These are phyloP conservation scores for Tilletiaria anomala DNA, from an alignment of 1,284 basidiomycete genomes.

Conservation along the genomic window DNA sequence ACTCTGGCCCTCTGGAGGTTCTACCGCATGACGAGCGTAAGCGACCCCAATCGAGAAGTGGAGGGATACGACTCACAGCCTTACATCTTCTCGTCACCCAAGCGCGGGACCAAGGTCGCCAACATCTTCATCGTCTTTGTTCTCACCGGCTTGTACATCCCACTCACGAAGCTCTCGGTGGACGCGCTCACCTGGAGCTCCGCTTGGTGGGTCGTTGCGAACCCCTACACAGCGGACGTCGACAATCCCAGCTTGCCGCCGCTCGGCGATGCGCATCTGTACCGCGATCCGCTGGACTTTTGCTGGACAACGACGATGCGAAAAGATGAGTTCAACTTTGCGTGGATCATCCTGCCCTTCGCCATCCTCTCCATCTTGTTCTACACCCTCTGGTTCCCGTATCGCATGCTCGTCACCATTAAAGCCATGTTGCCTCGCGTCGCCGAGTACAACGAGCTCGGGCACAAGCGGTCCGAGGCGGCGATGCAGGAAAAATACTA, in stretches of 20 bases:
- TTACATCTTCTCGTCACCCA: slow-evolving; percentile 19
- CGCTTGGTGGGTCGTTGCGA: slow-evolving; percentile 29
- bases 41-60: slow-evolving; percentile 22
- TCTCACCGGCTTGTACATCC: slow-evolving; percentile 22
- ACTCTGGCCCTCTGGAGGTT: slow-evolving; percentile 14
- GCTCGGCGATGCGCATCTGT: slow-evolving; percentile 47
- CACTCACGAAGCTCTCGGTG: slow-evolving; percentile 30
- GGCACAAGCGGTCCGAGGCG: slow-evolving; percentile 45
- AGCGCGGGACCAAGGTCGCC: slow-evolving; percentile 17
- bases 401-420: slow-evolving; percentile 50
- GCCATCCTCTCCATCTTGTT: slow-evolving; percentile 48
- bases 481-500: slow-evolving; percentile 63
- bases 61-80: slow-evolving; percentile 28
- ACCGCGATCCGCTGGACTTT: slow-evolving; percentile 52
- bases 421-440: slow-evolving; percentile 51
- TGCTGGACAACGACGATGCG: slow-evolving; percentile 56
- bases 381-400: slow-evolving; percentile 60
- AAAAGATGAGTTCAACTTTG: slow-evolving; percentile 57
- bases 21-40: slow-evolving; percentile 20
- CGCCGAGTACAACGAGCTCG: slow-evolving; percentile 58
- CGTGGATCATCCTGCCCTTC: slow-evolving; percentile 51
- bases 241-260: slow-evolving; percentile 52
- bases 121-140: slow-evolving; percentile 26
- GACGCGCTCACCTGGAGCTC: slow-evolving; percentile 28
- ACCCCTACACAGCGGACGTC: no score